Evolutionary conservation across 768 basidiomycete species (phyloP), one percentile per base, ranked within the genome.

Genomic region (Hericium erinaceus): DNA sequence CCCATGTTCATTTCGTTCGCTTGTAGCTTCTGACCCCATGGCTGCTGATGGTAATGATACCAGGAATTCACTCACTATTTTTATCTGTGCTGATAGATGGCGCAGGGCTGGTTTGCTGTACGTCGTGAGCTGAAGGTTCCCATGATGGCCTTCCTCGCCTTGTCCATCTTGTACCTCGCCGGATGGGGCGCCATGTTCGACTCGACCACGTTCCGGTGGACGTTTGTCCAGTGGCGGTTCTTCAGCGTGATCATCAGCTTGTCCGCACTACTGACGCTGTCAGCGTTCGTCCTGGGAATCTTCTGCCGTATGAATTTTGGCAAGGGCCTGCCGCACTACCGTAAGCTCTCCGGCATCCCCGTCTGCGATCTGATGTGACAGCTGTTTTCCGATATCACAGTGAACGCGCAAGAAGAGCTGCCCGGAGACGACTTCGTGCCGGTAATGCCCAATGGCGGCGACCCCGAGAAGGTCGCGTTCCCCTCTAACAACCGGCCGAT

Each of bases 161-260:
- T 87, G 51, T 82, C 82, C 11, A 58, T 80, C 37, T 67, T 80
- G 18, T 88, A 91, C 67, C 74, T 90, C 18, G 77, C 72, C 39
- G 85, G 81, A 41, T 91, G 84, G 84, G 75, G 83, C 51, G 68
- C 82, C 58, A 86, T 90, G 83, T 89, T 92, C 68, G 72, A 80
- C 54, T 82, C 85, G 26, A 73, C 73, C 7, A 80, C 85, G 3
- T 91, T 91, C 78, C 80, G 84, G 49, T 88, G 86, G 85, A 84
- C 82, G 16, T 89, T 87, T 67, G 69, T 75, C 46, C 80, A 80
- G 12, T 92, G 89, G 89, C 69, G 68, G 4, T 89, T 91, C 75
- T 91, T 91, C 69, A 76, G 80, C 52, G 66, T 85, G 57, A 84
- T 86, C 73, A 75, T 80, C 8, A 67, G 74, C 9, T 71, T 78